phyloP scores from a whole-genome alignment of 225 moss, liverwort and hornwort species.

The Physcomitrellopsis africana region DNA sequence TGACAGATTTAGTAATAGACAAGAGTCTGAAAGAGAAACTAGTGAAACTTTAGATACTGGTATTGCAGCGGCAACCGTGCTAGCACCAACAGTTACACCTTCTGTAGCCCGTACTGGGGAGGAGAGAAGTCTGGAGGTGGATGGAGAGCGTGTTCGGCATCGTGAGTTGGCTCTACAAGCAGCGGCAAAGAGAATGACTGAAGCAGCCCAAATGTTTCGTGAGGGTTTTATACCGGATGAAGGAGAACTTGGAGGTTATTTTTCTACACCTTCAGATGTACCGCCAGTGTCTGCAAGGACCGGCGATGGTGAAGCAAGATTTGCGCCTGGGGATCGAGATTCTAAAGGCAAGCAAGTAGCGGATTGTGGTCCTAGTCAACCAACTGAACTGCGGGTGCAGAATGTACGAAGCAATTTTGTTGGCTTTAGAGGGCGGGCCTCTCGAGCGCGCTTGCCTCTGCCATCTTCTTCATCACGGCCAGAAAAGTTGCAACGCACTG shows the following conservation, averaged over 20 bases:
- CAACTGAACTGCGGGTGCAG: slow-evolving; percentile 12
- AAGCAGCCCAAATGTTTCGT: slow-evolving; percentile 83
- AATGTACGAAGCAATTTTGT: slow-evolving; percentile 16
- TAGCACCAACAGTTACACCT: slow-evolving; percentile 14
- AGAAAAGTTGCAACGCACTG: slow-evolving; percentile 74
- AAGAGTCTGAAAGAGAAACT: slow-evolving; percentile 27
- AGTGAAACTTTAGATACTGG: slow-evolving; percentile 25
- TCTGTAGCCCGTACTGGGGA: slow-evolving; percentile 29
- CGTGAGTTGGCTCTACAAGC: slow-evolving; percentile 91
- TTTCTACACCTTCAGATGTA: slow-evolving; percentile 59
- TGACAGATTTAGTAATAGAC: slow-evolving; percentile 33
- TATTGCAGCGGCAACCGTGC: slow-evolving; percentile 28
- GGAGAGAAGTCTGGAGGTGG: slow-evolving; percentile 68
- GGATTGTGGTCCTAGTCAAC: slow-evolving; percentile 36
- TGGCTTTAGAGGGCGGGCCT: slow-evolving; percentile 27
- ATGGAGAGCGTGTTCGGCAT: slow-evolving; percentile 85
- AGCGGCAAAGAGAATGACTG: slow-evolving; percentile 92
- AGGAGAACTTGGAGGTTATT: slow-evolving; percentile 63
- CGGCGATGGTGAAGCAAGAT: slow-evolving; percentile 29
- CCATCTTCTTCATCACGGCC: slow-evolving; percentile 61
- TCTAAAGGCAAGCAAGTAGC: slow-evolving; percentile 44
- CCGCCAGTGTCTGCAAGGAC: slow-evolving; percentile 13
- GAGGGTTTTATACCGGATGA: slow-evolving; percentile 76
- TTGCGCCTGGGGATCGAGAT: slow-evolving; percentile 36
- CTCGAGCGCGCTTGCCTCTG: slow-evolving; percentile 52